Percentiles rank a stretch among this genome's conserved stretches.
phyloP scores from a whole-genome alignment of 352 stramenopile genomes.

The Phytophthora pseudosyringae region DNA sequence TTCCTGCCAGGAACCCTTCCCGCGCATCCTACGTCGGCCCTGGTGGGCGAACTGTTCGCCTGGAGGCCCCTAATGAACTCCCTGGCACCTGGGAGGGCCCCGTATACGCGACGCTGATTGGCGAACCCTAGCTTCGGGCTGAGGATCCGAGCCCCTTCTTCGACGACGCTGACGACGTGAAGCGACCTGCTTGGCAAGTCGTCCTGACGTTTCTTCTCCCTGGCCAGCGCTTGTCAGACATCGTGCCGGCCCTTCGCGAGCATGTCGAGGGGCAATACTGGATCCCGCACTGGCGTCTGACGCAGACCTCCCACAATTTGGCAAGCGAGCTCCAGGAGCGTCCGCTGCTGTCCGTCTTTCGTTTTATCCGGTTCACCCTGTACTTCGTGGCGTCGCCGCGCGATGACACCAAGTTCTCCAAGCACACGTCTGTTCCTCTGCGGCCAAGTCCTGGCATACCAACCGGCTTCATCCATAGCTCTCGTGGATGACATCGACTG shows the following conservation, averaged over 20 bases:
- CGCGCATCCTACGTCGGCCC: background rate
- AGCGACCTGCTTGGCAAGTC: constrained; percentile 8
- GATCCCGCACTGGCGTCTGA: constrained; percentile 12
- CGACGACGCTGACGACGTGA: constrained; percentile 1
- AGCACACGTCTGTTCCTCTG: constrained; percentile 13
- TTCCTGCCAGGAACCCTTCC: background rate
- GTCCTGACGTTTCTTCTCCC: constrained; percentile 6
- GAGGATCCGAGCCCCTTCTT: background rate
- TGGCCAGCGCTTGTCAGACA: background rate
- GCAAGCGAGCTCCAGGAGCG: constrained; percentile 4
- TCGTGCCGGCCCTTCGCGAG: background rate
- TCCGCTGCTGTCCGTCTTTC: constrained; percentile 10
- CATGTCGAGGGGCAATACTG: background rate
- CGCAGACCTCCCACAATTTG: background rate
- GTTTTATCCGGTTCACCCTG: constrained; percentile 9
- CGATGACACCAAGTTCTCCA: constrained; percentile 8
- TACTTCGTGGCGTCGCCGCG: constrained; percentile 5
- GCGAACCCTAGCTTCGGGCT: background rate
- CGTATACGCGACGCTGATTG: constrained; percentile 4
- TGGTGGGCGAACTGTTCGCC: constrained; percentile 2
- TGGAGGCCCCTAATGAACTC: constrained; percentile 8
- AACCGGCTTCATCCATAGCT: background rate
- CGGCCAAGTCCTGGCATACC: constrained; percentile 9
- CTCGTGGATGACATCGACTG: constrained; percentile 14
- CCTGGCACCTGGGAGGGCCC: background rate